Conservation (phyloP, 495 filamentous ascomycete species). For the Neurospora sp. region DNA sequence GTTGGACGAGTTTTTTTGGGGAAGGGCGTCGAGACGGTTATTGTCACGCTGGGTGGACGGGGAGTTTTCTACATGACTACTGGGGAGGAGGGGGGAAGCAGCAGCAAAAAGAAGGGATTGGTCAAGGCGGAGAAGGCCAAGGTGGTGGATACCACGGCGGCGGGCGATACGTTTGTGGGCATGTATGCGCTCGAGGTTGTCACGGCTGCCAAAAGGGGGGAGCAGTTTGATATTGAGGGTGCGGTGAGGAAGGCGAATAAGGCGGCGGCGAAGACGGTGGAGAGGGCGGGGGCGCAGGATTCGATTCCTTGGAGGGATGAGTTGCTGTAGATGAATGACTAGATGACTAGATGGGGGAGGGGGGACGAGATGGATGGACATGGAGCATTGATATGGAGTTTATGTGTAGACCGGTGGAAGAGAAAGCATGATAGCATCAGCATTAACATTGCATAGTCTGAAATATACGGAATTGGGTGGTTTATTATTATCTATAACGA, state of each 20-base stretch:
- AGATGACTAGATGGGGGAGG: not conserved
- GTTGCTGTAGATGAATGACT: conserved; percentile 24
- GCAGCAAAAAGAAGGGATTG: conserved; percentile 24
- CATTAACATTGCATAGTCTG: not conserved
- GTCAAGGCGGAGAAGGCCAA: conserved; percentile 49
- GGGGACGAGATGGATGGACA: not conserved
- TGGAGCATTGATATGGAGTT: not conserved
- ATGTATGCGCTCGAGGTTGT: conserved; percentile 65
- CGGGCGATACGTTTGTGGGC: conserved; percentile 91
- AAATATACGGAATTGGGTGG: not conserved
- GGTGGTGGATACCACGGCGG: conserved; percentile 89
- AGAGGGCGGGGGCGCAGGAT: conserved; percentile 70
- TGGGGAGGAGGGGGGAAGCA: conserved; percentile 4
- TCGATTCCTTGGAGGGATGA: conserved; percentile 87
- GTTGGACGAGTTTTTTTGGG: conserved; percentile 50
- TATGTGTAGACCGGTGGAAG: not conserved
- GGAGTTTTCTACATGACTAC: conserved; percentile 53
- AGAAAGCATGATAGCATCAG: not conserved
- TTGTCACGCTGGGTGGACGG: conserved; percentile 74
- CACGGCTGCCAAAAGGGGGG: conserved; percentile 25
- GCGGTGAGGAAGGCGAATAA: conserved; percentile 60
- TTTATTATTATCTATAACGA: not conserved
- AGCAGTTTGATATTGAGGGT: conserved; percentile 40
- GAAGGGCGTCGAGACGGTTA: conserved; percentile 61
- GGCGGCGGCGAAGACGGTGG: conserved; percentile 68